Percentiles rank a stretch among this genome's conserved stretches.
These are phyloP conservation scores for Mycena amicta DNA, from an alignment of 768 basidiomycete genomes.

Conservation along the genomic window DNA sequence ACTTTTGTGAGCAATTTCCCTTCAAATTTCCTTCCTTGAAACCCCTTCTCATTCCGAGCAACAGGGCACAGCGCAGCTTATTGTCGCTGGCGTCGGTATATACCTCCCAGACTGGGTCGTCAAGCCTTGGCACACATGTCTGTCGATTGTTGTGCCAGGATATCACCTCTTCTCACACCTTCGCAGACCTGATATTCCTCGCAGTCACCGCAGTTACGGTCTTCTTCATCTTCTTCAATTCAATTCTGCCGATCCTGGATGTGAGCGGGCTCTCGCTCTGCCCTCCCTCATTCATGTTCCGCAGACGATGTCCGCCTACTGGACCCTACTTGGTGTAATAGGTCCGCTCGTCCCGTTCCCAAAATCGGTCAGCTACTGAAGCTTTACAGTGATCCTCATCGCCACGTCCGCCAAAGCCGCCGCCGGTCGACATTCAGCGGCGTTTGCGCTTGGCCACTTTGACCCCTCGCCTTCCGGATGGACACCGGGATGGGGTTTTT, in stretches of 20 bases:
- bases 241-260: slow-evolving; percentile 50
- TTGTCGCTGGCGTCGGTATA: slow-evolving; percentile 61
- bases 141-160: slow-evolving; percentile 10
- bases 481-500: slow-evolving; percentile 70
- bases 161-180: neutral
- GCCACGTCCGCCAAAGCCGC: slow-evolving; percentile 60
- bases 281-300: no score
- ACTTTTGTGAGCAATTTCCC: slow-evolving; percentile 54
- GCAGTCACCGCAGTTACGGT: slow-evolving; percentile 51
- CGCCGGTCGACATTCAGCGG: slow-evolving; percentile 52
- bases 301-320: slow-evolving; percentile 59
- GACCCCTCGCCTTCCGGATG: slow-evolving; percentile 67
- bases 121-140: slow-evolving; percentile 63
- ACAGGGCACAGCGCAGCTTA: slow-evolving; percentile 55
- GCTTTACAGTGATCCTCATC: slow-evolving; percentile 51
- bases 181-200: slow-evolving; percentile 56
- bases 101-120: slow-evolving; percentile 61
- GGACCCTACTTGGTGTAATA: slow-evolving; percentile 62
- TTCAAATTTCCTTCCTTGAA: neutral
- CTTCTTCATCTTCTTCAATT: slow-evolving; percentile 57
- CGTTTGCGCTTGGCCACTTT: slow-evolving; percentile 61
- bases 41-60: neutral
- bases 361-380: neutral
- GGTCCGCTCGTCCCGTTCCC: slow-evolving; percentile 30
- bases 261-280: no score